These are phyloP conservation scores for Mrakia frigida DNA, from an alignment of 768 basidiomycete genomes.

Conservation along the genomic window DNA sequence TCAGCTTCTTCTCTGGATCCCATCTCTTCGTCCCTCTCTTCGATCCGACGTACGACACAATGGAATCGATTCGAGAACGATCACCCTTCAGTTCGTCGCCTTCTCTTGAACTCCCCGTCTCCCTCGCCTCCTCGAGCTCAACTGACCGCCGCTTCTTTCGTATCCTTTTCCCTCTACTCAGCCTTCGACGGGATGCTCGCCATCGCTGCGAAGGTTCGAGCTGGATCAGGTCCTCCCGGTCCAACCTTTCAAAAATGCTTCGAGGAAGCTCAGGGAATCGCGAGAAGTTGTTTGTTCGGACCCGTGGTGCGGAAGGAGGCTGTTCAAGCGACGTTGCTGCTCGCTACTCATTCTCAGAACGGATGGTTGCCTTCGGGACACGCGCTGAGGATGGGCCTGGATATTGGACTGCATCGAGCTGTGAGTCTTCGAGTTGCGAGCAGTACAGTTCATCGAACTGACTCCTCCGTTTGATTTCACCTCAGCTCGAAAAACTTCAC, in stretches of 20 bases:
- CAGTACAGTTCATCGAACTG: not conserved
- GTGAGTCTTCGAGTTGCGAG: not conserved
- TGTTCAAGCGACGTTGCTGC: conserved; percentile 75
- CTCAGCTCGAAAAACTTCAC: conserved; percentile 69
- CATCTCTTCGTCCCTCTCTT: conserved; percentile 94
- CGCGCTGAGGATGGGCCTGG: conserved; percentile 91
- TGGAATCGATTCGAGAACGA: conserved; percentile 83
- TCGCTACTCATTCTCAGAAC: conserved; percentile 90
- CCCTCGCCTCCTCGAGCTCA: conserved; percentile 76
- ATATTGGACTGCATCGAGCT: conserved; percentile 86
- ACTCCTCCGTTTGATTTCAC: not conserved
- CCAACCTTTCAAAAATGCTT: conserved; percentile 83
- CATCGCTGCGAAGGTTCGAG: conserved; percentile 84
- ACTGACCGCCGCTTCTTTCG: not conserved
- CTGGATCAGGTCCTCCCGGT: conserved; percentile 67
- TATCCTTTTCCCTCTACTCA: not conserved
- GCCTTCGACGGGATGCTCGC: conserved; percentile 58
- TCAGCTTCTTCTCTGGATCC: conserved; percentile 90
- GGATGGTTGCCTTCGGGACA: conserved; percentile 94
- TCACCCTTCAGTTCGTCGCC: conserved; percentile 71
- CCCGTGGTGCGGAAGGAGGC: conserved; percentile 92
- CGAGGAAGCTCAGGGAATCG: conserved; percentile 93
- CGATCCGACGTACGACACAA: conserved; percentile 87
- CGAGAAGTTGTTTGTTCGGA: conserved; percentile 85
- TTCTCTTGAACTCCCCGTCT: conserved; percentile 63